Base-by-base conservation (phyloP, 1,284 basidiomycete genomes). In the Fistulina hepatica region DNA sequence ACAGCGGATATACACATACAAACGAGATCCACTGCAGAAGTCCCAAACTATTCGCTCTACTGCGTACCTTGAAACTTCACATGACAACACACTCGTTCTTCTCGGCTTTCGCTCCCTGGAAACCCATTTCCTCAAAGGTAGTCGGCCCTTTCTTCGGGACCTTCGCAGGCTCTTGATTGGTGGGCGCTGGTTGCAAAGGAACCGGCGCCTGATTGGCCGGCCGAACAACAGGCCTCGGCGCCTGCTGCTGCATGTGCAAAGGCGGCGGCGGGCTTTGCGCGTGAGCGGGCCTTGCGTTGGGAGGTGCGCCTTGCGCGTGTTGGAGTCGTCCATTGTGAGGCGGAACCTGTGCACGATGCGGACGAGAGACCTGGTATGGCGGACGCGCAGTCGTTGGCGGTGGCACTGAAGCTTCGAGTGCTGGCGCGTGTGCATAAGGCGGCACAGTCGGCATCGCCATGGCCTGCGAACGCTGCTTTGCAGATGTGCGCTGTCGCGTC, bases 101-200 rank as follows among this genome's bases (percentile, higher is more conserved):
- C 51, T 86, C 75, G 33, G 73, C 70, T 49, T 80, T 84, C 27
- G 69, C 73, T n/a, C 79, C 75, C 34, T 74, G 67, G 50, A 90
- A 80, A 0, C 90, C 90, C 90, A 94, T 93, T 65, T 94, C 91
- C 23, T 81, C 83, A 59, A 94, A 95, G 32, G 88, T 93, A 51
- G 81, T 68, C 2, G 85, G 77, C 6, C 73, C 70, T n/a, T n/a
- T n/a, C n/a, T n/a, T n/a, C n/a, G n/a, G n/a, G n/a, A n/a, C n/a
- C n/a, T n/a, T n/a, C n/a, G n/a, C n/a, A n/a, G n/a, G n/a, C n/a
- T n/a, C n/a, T n/a, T n/a, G n/a, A n/a, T n/a, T 23, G 35, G 39
- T 5, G 21, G 13, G 17, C 22, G 20, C 6, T 16, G 21, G 26
- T 26, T 21, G 25, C 17, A n/a, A 23, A 12, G 12, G 21, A n/a